Base-by-base conservation (phyloP, 176 grass and related monocot species). In the Ensete glaucum region DNA sequence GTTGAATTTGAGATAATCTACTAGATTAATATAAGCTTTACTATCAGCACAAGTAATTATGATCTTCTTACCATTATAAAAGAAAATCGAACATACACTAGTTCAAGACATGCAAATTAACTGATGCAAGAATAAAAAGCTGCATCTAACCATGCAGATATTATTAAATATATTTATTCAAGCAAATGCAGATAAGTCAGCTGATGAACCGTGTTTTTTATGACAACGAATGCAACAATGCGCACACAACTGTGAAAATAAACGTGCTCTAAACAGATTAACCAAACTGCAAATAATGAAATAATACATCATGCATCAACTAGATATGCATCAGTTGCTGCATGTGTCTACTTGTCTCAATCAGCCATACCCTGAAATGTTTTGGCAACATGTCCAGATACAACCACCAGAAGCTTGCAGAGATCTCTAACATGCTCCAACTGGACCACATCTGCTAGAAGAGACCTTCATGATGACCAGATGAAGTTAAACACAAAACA, bases 381-480 rank as follows among this genome's bases (percentile, higher is more conserved):
- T 73, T 73, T 50, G 3, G 69, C 74, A 68, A 69, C 59, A 34
- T 81, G 66, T 51, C 60, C 76, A 60, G 84, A 81, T 59, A 64
- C 68, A 68, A 78, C 16, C 71, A 81, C 63, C 53, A 85, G 71
- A 62, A 67, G 57, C 72, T 78, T 68, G 80, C 84, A 81, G 14
- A 85, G 73, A 21, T 81, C 74, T 54, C 56, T 73, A 29, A 78
- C 52, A 77, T 85, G 73, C 51, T 81, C 53, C 17, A 24, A 12
- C 63, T 81, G 74, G 69, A 85, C 75, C 16, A 74, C 50, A 65
- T 78, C 69, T n/a, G 74, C 75, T 60, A 85, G 64, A 85, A 73
- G 53, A 53, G 69, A 16, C 74, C 84, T 85, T 85, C 8, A 76
- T 23, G 72, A 73, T 34, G 3, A 52, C 20, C 24, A 43, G 11